Conservation (phyloP, 2,329 filamentous ascomycete species). For the Samsoniella hepiali region DNA sequence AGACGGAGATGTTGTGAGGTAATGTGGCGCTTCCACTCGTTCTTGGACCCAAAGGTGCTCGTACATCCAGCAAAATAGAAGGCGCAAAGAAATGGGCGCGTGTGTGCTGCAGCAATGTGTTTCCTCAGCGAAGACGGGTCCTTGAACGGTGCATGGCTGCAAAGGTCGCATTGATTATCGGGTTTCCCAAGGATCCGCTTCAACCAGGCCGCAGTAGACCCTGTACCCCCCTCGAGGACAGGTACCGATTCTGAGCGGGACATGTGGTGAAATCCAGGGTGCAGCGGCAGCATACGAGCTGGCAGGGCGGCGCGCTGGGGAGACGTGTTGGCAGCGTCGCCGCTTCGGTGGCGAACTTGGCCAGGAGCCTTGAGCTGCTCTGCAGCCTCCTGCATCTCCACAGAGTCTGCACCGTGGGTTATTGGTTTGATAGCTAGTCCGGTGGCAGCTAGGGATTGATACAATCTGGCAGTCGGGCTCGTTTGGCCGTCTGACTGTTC, state of each 20-base stretch:
- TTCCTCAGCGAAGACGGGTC: conserved; percentile 63
- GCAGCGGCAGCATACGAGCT: conserved; percentile 6
- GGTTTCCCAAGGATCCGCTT: conserved; percentile 53
- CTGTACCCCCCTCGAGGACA: conserved; percentile 26
- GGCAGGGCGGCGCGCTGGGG: conserved; percentile 4
- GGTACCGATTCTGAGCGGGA: conserved; percentile 16
- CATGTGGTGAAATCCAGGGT: background rate
- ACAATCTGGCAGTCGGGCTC: conserved; percentile 22
- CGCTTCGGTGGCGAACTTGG: conserved; percentile 55
- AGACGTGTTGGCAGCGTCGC: conserved; percentile 34
- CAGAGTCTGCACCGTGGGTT: conserved; percentile 51
- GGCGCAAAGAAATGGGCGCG: conserved; percentile 76
- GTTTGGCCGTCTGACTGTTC: conserved; percentile 23
- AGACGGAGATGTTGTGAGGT: conserved; percentile 80
- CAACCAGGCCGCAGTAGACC: conserved; percentile 40
- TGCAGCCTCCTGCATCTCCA: conserved; percentile 65
- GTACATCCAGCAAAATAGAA: conserved; percentile 80
- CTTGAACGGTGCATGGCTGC: conserved; percentile 63
- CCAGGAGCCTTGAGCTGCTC: conserved; percentile 65
- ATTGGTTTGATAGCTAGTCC: conserved; percentile 30
- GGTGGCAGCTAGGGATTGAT: background rate
- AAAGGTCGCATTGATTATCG: conserved; percentile 58
- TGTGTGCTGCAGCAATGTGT: conserved; percentile 65
- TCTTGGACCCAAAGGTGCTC: conserved; percentile 86
- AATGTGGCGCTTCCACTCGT: conserved; percentile 97